Conservation (phyloP, 495 filamentous ascomycete genomes). For the Lentithecium fluviatile region DNA sequence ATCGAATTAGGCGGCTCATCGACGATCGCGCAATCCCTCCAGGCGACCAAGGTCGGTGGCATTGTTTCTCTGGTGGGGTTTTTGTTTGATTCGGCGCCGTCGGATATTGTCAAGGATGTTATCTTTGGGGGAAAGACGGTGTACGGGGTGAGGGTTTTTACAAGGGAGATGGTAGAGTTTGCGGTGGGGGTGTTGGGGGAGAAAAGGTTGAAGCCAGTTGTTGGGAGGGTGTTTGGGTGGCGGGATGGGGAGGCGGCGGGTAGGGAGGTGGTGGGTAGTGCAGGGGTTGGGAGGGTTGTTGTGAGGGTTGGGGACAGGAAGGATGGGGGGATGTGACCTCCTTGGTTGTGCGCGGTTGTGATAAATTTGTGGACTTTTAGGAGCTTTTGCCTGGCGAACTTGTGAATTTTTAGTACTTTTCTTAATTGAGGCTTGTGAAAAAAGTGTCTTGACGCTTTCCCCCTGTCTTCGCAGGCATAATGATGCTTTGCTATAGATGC, state of each 20-base stretch:
- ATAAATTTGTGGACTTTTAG: too few species aligned
- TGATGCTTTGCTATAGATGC: too few species aligned
- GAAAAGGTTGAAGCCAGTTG: conserved; percentile 51
- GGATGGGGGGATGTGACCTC: too few species aligned
- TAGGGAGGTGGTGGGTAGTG: conserved; percentile 7
- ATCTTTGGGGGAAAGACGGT: conserved; percentile 20
- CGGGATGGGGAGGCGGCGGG: conserved; percentile 46
- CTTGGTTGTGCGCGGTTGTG: too few species aligned
- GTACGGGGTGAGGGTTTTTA: conserved; percentile 17
- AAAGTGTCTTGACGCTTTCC: too few species aligned
- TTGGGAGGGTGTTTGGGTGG: conserved; percentile 56
- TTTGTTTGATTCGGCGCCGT: conserved; percentile 5
- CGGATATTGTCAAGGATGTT: conserved; percentile 7
- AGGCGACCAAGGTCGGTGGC: conserved; percentile 1
- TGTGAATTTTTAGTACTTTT: too few species aligned
- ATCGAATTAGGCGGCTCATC: conserved; percentile 19
- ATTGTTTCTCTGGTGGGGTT: conserved; percentile 20
- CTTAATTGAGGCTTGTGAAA: too few species aligned
- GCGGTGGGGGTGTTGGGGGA: conserved; percentile 52
- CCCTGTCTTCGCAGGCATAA: too few species aligned
- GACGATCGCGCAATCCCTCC: conserved; percentile 20
- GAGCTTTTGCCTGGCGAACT: too few species aligned
- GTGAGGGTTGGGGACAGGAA: conserved; percentile 30
- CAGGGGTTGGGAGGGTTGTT: conserved; percentile 29
- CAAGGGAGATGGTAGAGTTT: conserved; percentile 53